A percentile compares a stretch with the other conserved stretches of the same genome.
These are phyloP conservation scores for Colletotrichum cuscutae DNA, from an alignment of 2,329 filamentous ascomycete genomes.

Conservation along the genomic window DNA sequence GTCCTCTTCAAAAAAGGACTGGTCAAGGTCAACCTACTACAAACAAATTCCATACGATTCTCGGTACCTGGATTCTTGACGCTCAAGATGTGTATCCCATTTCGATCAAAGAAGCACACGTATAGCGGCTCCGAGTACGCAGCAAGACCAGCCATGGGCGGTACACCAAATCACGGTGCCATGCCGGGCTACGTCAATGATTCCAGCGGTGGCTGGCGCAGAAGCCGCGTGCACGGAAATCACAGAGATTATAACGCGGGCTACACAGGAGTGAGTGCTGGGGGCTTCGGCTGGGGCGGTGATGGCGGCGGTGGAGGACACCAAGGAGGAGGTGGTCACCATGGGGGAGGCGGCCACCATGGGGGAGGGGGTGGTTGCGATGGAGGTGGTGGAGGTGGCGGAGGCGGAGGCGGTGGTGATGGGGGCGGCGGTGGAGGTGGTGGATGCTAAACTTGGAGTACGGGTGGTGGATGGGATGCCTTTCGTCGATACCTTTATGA, in stretches of 20 bases:
- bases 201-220: background rate
- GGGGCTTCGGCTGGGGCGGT: background rate
- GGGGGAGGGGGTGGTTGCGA: background rate
- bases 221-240: no score
- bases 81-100: conserved; percentile 12
- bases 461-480: background rate
- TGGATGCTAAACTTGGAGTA: background rate
- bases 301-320: background rate
- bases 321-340: background rate
- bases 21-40: background rate
- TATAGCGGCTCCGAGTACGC: background rate
- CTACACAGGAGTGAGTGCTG: background rate
- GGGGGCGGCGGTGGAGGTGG: background rate
- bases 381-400: background rate
- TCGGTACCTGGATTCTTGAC: no score
- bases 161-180: background rate
- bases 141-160: background rate
- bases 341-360: background rate
- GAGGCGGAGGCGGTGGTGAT: background rate
- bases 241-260: no score
- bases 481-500: background rate
- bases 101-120: background rate
- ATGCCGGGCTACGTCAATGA: background rate
- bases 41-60: background rate
- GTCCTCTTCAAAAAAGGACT: background rate